Conservation (phyloP, 257 asterid species). For the Scutellaria minor region DNA sequence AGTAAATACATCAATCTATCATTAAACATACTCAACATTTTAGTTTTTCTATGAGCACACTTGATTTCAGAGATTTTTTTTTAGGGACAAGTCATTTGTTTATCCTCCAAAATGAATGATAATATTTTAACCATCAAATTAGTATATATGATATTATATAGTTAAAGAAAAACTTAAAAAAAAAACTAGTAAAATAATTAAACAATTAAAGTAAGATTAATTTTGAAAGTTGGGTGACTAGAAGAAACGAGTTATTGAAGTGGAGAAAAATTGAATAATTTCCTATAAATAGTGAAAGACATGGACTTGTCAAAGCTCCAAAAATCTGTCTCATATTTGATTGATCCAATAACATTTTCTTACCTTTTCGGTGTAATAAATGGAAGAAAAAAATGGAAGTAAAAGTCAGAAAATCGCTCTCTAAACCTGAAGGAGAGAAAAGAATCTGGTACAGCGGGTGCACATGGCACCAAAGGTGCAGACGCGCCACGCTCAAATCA, state of each 20-base stretch:
- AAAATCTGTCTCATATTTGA: neutral
- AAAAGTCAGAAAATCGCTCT: neutral
- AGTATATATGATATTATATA: too few relatives aligned
- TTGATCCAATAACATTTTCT: neutral
- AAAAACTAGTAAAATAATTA: too few relatives aligned
- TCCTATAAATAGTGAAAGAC: neutral
- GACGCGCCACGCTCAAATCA: conserved; percentile 45
- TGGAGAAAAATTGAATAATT: neutral
- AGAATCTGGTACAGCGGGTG: conserved; percentile 42
- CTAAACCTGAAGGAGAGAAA: neutral
- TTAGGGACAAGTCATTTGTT: too few relatives aligned
- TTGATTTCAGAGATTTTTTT: too few relatives aligned
- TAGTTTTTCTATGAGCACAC: too few relatives aligned
- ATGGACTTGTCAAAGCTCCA: neutral
- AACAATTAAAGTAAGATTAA: neutral
- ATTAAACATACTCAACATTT: too few relatives aligned
- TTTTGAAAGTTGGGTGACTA: neutral
- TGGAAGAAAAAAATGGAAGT: neutral
- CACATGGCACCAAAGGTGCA: conserved; percentile 39
- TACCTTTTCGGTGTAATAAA: neutral
- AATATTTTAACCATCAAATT: too few relatives aligned
- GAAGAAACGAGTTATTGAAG: neutral
- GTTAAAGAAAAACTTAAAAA: too few relatives aligned
- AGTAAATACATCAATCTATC: too few relatives aligned
- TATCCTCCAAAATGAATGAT: too few relatives aligned